Evolutionary conservation across 306 rosid species (phyloP).

Genomic region (Cicer judaicum): DNA sequence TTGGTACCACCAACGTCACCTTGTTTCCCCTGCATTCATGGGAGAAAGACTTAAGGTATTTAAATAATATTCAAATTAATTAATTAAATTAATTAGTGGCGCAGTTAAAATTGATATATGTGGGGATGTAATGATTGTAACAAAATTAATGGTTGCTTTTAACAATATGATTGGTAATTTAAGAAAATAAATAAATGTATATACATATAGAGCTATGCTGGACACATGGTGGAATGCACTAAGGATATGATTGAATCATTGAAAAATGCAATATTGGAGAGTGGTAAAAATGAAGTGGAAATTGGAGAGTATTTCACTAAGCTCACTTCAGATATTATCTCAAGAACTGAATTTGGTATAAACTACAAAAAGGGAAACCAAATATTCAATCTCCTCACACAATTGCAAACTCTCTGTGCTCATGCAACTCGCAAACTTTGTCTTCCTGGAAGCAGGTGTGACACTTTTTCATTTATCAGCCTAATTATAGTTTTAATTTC

Average conservation of each 20-base stretch:
- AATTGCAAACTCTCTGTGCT: conserved; percentile 64
- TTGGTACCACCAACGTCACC: conserved; percentile 76
- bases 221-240: conserved; percentile 92
- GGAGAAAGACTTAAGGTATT: conserved; percentile 70
- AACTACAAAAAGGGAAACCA: conserved; percentile 72
- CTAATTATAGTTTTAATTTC: too few relatives aligned
- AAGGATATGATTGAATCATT: conserved; percentile 65
- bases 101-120: neutral
- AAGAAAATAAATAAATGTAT: neutral
- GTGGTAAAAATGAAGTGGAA: conserved; percentile 66
- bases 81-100: neutral
- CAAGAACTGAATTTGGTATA: conserved; percentile 75
- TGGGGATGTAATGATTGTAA: neutral
- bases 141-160: conserved; percentile 27
- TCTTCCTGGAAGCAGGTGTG: conserved; percentile 82
- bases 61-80: conserved; percentile 1
- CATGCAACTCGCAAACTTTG: conserved; percentile 72
- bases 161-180: conserved; percentile 1
- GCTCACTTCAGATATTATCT: conserved; percentile 87
- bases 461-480: too few relatives aligned
- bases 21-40: conserved; percentile 62
- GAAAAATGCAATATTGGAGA: conserved; percentile 40
- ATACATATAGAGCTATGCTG: conserved; percentile 65
- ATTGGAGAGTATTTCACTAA: conserved; percentile 67
- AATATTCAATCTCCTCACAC: conserved; percentile 71